A percentile compares a stretch with the other conserved stretches of the same genome.
Conservation (phyloP, 2,329 filamentous ascomycete genomes). For the Claviceps maximensis region DNA sequence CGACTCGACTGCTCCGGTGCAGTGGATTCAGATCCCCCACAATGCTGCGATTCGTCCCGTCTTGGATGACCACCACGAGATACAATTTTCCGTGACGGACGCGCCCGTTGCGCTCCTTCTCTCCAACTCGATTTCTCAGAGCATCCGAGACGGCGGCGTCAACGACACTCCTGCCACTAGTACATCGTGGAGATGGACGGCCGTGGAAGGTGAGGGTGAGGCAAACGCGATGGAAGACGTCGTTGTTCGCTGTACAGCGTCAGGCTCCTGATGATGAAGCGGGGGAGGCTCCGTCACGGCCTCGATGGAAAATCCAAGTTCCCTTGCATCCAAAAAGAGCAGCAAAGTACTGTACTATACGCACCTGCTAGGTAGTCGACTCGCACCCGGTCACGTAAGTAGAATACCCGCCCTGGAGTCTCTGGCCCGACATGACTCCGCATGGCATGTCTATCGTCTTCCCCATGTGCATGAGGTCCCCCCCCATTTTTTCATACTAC, state of each 20-base stretch:
- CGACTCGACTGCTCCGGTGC: background rate
- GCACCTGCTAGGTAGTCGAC: too few relatives aligned
- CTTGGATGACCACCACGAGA: slow-evolving; percentile 13
- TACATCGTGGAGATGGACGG: slow-evolving; percentile 20
- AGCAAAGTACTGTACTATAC: too few relatives aligned
- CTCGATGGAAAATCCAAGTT: too few relatives aligned
- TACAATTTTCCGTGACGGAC: slow-evolving; percentile 20
- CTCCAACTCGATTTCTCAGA: slow-evolving; percentile 1
- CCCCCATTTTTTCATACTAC: too few relatives aligned
- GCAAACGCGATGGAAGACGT: slow-evolving; percentile 11
- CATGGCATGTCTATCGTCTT: too few relatives aligned
- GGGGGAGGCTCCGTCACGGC: too few relatives aligned
- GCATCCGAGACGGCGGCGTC: background rate
- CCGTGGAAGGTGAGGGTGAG: slow-evolving; percentile 7
- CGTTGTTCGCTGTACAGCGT: slow-evolving; percentile 9
- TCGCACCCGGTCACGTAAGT: too few relatives aligned
- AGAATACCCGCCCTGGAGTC: too few relatives aligned
- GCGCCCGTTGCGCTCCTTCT: slow-evolving; percentile 11
- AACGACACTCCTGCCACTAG: slow-evolving; percentile 6
- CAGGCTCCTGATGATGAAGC: too few relatives aligned
- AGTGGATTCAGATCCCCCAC: slow-evolving; percentile 19
- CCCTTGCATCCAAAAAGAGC: too few relatives aligned
- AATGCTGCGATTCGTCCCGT: slow-evolving; percentile 19
- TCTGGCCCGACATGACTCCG: too few relatives aligned
- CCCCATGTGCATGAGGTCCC: too few relatives aligned